Evolutionary conservation across 2,329 filamentous ascomycete species (phyloP).

Genomic region (Epichloe coenophiala): DNA sequence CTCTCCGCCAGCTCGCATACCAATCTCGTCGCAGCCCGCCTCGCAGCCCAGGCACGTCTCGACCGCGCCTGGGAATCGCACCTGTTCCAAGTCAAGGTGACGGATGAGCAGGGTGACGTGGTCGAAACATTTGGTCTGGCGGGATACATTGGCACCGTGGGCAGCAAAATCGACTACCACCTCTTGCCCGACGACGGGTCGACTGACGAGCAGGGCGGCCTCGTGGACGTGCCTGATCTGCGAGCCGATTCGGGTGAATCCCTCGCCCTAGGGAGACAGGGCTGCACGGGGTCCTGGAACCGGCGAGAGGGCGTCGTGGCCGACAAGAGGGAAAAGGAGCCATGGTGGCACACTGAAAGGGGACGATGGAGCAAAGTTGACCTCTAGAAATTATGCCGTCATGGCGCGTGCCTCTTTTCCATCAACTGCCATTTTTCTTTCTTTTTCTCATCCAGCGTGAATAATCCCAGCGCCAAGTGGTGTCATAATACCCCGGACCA

Average conservation of each 20-base stretch:
- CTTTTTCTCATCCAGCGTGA: not conserved
- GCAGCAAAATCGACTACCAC: slow-evolving; percentile 45
- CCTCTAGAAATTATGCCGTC: slow-evolving; percentile 4
- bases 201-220: slow-evolving; percentile 40
- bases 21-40: slow-evolving; percentile 38
- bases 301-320: slow-evolving; percentile 20
- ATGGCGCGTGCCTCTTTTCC: not conserved
- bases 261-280: slow-evolving; percentile 21
- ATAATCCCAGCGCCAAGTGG: not conserved
- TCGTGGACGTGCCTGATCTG: slow-evolving; percentile 39
- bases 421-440: no score
- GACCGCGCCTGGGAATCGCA: slow-evolving; percentile 41
- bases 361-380: slow-evolving; percentile 26
- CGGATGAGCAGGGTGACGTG: slow-evolving; percentile 36
- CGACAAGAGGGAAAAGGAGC: slow-evolving; percentile 34
- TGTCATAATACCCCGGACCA: not conserved
- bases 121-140: slow-evolving; percentile 41
- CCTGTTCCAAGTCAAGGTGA: slow-evolving; percentile 45
- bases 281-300: slow-evolving; percentile 36
- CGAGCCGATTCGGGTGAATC: slow-evolving; percentile 34
- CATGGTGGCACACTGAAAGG: slow-evolving; percentile 37
- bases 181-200: slow-evolving; percentile 44
- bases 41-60: slow-evolving; percentile 52
- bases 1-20: slow-evolving; percentile 20
- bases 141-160: slow-evolving; percentile 47